Evolutionary conservation across 345 rosid species (phyloP), one percentile per base, ranked within the genome.

Genomic region (Gossypium herbaceum): DNA sequence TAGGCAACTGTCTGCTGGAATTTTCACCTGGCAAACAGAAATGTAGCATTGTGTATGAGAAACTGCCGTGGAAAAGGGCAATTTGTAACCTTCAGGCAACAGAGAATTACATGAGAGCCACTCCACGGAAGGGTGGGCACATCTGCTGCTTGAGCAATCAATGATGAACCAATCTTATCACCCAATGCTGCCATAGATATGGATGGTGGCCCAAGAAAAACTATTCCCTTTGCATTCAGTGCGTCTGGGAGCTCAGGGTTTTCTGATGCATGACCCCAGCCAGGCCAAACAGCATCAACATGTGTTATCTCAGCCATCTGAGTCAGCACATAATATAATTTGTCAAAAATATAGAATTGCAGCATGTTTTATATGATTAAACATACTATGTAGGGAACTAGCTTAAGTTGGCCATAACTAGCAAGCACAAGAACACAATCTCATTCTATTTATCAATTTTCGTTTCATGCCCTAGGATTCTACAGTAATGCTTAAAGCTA

Each of bases 281-380:
- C 99, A 83, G 99, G 99, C 99, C 99, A 96, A 79, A 96, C 97
- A 11, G 99, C 99, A 86, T 96, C 99, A 72, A 96, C 99, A 76
- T 68, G 94, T 20, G 99, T 96, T 79, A 89, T 88, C 81, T 96
- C 99, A 47, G 98, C 99, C 97, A 93, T 93, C 99, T 96, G 83
- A 73, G 71, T 27, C 76, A 77, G 45, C 65, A 81, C 52, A 47
- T 16, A 52, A 51, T 54, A 41, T 52, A 75, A 24, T 43, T 75
- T 15, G 45, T 75, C 65, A 75, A 67, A 55, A 22, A 41, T 66
- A 69, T 48, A n/a, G 76, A 48, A 50, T 62, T n/a, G 50, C 19
- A 62, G 19, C 4, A 73, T n/a, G 16, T 44, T 68, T n/a, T 63
- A 25, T 24, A 39, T 67, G 7, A 24, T 20, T 65, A 54, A 44